Evolutionary conservation across 768 basidiomycete species (phyloP).

Genomic region (Russula abietina): DNA sequence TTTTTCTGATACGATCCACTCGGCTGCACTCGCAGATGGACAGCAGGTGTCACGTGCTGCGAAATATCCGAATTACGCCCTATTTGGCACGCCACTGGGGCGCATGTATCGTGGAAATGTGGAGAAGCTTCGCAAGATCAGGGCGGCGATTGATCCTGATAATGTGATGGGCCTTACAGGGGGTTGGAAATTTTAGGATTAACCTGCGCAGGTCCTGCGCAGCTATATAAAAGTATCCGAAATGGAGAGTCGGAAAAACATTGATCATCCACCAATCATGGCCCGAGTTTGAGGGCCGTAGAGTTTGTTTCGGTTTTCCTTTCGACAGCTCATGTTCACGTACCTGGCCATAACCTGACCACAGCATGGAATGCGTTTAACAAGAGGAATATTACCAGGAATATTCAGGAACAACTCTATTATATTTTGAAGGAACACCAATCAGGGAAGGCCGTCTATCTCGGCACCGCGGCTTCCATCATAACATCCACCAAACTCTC

Average conservation of each 20-base stretch:
- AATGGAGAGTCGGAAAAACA: no score
- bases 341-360: no score
- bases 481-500: no score
- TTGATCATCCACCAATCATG: background rate
- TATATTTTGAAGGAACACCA: no score
- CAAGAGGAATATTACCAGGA: no score
- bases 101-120: conserved; percentile 24
- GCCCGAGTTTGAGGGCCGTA: background rate
- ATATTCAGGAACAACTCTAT: no score
- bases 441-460: no score
- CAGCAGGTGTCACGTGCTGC: conserved; percentile 18
- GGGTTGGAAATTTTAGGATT: conserved; percentile 22
- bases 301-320: no score
- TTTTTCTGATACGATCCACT: background rate
- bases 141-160: conserved; percentile 20
- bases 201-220: no score
- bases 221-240: background rate
- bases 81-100: conserved; percentile 17
- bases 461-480: no score
- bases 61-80: conserved; percentile 24
- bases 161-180: conserved; percentile 26
- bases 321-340: no score
- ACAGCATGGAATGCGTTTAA: no score
- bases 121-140: conserved; percentile 13
- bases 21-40: conserved; percentile 22